Evolutionary conservation across 768 basidiomycete genomes (phyloP).

Genomic region (Russula ochroleuca): DNA sequence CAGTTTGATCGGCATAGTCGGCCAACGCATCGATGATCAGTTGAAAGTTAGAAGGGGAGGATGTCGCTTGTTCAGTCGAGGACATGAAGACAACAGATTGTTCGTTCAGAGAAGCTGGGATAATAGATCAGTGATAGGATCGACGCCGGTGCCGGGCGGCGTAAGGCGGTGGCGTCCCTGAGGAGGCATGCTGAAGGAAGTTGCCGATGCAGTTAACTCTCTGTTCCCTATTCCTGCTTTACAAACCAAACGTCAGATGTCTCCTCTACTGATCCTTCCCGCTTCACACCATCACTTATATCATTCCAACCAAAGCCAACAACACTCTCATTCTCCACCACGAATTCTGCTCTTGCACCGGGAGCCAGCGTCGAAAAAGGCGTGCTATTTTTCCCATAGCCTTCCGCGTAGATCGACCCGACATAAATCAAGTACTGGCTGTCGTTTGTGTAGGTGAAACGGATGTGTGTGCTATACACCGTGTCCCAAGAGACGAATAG

Average conservation of each 20-base stretch:
- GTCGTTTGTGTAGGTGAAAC: not conserved
- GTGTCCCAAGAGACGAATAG: constrained; percentile 11
- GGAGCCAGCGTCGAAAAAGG: not conserved
- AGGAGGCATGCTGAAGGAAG: no score
- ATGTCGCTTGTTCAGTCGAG: not conserved
- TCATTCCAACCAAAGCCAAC: constrained; percentile 5
- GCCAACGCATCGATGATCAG: not conserved
- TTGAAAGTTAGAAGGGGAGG: no score
- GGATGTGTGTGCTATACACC: not conserved
- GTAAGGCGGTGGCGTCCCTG: no score
- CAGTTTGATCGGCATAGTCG: not conserved
- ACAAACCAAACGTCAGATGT: constrained; percentile 17
- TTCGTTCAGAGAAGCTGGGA: no score
- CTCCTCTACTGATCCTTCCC: not conserved
- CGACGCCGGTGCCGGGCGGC: no score
- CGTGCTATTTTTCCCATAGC: constrained; percentile 15
- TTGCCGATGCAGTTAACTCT: no score
- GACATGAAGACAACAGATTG: not conserved
- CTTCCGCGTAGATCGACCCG: constrained; percentile 14
- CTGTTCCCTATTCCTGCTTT: not conserved
- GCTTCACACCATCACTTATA: not conserved
- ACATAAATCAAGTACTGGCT: not conserved
- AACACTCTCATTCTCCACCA: not conserved
- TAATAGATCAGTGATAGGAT: no score
- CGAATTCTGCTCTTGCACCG: not conserved